Evolutionary conservation across 768 basidiomycete species (phyloP).

Genomic region (Mycena metata): DNA sequence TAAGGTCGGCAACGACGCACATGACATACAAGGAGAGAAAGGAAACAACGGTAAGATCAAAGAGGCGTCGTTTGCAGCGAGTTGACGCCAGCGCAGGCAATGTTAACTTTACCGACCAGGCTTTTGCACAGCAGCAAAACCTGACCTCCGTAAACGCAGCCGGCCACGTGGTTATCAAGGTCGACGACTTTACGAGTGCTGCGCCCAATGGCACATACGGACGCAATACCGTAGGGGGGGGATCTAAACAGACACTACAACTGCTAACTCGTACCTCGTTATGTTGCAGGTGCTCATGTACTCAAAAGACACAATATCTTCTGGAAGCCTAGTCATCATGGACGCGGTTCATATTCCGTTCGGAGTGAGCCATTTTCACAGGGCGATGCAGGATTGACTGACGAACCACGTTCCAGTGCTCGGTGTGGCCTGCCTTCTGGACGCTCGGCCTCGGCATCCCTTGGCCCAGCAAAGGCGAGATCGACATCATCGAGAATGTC

Average conservation of each 20-base stretch:
- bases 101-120: constrained; percentile 20
- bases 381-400: not conserved
- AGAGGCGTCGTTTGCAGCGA: not conserved
- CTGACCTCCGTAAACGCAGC: constrained; percentile 15
- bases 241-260: no score
- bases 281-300: constrained; percentile 21
- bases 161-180: constrained; percentile 13
- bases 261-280: no score
- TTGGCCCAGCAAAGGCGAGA: constrained; percentile 64
- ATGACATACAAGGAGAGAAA: not conserved
- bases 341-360: constrained; percentile 37
- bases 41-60: constrained; percentile 12
- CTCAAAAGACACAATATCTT: constrained; percentile 17
- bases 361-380: constrained; percentile 23
- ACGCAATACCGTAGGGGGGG: constrained; percentile 32
- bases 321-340: constrained; percentile 32
- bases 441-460: not conserved
- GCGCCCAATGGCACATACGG: constrained; percentile 15
- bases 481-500: constrained; percentile 67
- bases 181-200: constrained; percentile 32
- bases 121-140: constrained; percentile 35
- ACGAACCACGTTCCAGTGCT: constrained; percentile 4
- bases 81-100: constrained; percentile 4
- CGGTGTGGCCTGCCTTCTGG: constrained; percentile 14
- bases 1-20: constrained; percentile 16